A percentile compares a stretch with the other conserved stretches of the same genome.
phyloP scores from a whole-genome alignment of 2,329 filamentous ascomycete species.

The Mariannaea sp. region DNA sequence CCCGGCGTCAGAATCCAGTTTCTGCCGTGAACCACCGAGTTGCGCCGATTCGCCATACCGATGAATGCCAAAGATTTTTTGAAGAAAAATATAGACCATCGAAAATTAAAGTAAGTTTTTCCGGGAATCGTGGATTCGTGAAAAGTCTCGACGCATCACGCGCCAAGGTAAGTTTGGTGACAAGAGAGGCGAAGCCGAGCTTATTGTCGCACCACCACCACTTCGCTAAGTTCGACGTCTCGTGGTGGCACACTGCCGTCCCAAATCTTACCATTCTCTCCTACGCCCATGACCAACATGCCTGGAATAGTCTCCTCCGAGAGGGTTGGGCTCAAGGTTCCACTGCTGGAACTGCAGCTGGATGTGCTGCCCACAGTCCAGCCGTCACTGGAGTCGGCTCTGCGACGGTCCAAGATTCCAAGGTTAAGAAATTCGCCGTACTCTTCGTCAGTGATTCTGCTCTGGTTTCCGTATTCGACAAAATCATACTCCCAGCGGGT shows the following conservation, averaged over 20 bases:
- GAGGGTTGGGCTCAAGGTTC: conserved; percentile 55
- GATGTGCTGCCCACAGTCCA: conserved; percentile 90
- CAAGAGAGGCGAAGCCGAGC: not conserved
- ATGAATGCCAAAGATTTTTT: conserved; percentile 48
- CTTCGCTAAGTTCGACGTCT: conserved; percentile 53
- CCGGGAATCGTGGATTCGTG: conserved; percentile 39
- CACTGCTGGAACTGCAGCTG: conserved; percentile 57
- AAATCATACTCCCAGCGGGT: conserved; percentile 97
- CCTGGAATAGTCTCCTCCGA: conserved; percentile 49
- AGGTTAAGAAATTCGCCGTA: conserved; percentile 54
- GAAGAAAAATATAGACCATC: conserved; percentile 35
- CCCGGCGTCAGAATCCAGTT: conserved; percentile 37
- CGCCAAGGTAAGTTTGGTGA: not conserved
- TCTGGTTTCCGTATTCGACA: conserved; percentile 76
- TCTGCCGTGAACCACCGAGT: conserved; percentile 39
- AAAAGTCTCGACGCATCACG: conserved; percentile 21
- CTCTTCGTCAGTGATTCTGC: conserved; percentile 51
- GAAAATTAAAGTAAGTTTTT: conserved; percentile 41
- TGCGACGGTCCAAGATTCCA: conserved; percentile 50
- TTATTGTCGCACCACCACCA: conserved; percentile 48
- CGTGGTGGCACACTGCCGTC: conserved; percentile 38
- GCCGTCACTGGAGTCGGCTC: conserved; percentile 72
- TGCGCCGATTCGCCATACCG: conserved; percentile 49
- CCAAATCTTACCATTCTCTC: conserved; percentile 42
- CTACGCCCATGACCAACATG: conserved; percentile 43